Evolutionary conservation across 176 grass and related monocot species (phyloP), one percentile per base, ranked within the genome.

Genomic region (Zea luxurians): DNA sequence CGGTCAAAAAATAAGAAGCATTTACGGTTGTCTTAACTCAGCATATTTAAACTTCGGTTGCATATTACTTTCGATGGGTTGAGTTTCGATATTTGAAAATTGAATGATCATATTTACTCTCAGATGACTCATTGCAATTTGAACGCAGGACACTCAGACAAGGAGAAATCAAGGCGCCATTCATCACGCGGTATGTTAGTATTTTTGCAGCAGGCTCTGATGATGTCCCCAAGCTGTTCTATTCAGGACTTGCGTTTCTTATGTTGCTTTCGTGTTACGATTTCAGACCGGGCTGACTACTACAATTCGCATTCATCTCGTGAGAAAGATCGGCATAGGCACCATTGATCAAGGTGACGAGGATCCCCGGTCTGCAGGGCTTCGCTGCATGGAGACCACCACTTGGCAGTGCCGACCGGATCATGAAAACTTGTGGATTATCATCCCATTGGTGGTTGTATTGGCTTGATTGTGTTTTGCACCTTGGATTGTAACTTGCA

Each of bases 101-200:
- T 20, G n/a, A 20, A 20, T 58, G 16, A 58, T 58, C 2, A 27
- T 27, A 27, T 27, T 27, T 58, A 58, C 20, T 58, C 54, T 20
- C n/a, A 13, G 79, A 18, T 54, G 46, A 72, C 45, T 74, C 76
- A 38, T 27, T 91, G 11, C 7, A 61, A 70, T 36, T 61, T 11
- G 55, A 57, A 74, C 75, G 46, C 74, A 94, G 95, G 91, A 73
- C 86, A 92, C 16, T 87, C 83, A 0, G 81, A 84, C 70, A 88
- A 84, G 17, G 95, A 94, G 36, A 93, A 88, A 34, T 86, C 85
- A 70, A 94, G 91, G 73, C 85, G 72, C 74, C 89, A 77, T 1
- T 85, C 85, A 49, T 90, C 91, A 65, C 83, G 87, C 78, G 91
- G 95, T 98, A 86, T 67, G 95, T 89, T 94, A 84, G 27, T 63